phyloP scores from a whole-genome alignment of 1,284 basidiomycete species.

The Golubevia sp. region DNA sequence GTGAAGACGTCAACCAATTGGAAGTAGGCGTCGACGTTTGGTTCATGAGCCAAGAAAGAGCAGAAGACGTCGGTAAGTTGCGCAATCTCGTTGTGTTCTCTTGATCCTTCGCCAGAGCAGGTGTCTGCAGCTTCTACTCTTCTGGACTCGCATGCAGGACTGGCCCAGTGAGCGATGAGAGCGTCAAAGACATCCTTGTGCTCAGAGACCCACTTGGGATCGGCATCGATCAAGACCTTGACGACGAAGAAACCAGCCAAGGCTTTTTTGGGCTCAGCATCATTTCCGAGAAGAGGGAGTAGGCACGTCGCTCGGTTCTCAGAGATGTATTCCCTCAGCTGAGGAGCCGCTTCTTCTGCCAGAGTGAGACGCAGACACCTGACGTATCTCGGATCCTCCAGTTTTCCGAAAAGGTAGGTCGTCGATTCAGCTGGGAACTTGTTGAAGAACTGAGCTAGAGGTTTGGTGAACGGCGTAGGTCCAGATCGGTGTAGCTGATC shows the following conservation, averaged over 20 bases:
- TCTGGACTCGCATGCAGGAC: conserved; percentile 26
- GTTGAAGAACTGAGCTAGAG: conserved; percentile 87
- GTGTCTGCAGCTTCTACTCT: conserved; percentile 40
- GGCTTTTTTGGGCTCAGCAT: conserved; percentile 23
- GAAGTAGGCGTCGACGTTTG: conserved; percentile 84
- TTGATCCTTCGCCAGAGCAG: conserved; percentile 56
- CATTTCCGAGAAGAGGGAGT: conserved; percentile 39
- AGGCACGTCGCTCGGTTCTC: conserved; percentile 25
- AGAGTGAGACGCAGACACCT: conserved; percentile 44
- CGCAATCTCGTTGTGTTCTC: conserved; percentile 74
- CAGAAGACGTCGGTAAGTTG: conserved; percentile 71
- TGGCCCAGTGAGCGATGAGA: conserved; percentile 61
- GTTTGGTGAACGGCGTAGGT: conserved; percentile 89
- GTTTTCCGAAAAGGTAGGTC: conserved; percentile 79
- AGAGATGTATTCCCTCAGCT: conserved; percentile 41
- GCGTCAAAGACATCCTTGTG: conserved; percentile 53
- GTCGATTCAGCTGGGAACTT: conserved; percentile 84
- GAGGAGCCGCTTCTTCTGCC: conserved; percentile 35
- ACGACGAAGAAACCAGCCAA: conserved; percentile 71
- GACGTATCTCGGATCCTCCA: conserved; percentile 66
- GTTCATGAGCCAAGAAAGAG: conserved; percentile 67
- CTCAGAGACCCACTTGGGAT: conserved; percentile 72
- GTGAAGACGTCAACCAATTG: conserved; percentile 84
- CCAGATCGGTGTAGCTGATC: conserved; percentile 85
- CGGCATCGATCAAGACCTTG: conserved; percentile 73